Percentiles rank a stretch among this genome's conserved stretches.
Evolutionary conservation across 495 filamentous ascomycete species (phyloP).

Genomic region (Schizothecium vesticola): DNA sequence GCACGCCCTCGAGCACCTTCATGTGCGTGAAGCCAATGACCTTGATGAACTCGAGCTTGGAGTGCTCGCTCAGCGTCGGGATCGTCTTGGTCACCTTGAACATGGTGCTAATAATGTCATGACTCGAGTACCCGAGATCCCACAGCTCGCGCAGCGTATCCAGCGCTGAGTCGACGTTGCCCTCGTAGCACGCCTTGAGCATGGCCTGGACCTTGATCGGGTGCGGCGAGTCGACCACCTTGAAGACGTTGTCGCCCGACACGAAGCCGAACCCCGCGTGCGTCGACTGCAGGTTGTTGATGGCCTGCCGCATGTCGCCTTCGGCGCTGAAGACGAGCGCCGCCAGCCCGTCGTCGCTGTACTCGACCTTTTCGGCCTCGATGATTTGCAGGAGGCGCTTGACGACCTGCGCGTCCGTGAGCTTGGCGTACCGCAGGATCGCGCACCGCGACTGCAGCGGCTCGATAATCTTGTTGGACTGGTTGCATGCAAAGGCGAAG

Average conservation of each 20-base stretch:
- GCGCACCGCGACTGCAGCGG: conserved; percentile 94
- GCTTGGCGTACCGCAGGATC: conserved; percentile 86
- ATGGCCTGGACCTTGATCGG: conserved; percentile 98
- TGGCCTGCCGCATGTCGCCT: conserved; percentile 98
- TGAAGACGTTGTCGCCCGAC: conserved; percentile 96
- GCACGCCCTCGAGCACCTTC: conserved; percentile 94
- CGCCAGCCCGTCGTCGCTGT: conserved; percentile 89
- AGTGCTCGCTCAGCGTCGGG: conserved; percentile 80
- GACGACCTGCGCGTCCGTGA: conserved; percentile 90
- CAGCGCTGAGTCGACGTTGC: conserved; percentile 79
- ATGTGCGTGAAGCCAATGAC: conserved; percentile 99
- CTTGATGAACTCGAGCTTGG: conserved; percentile 91
- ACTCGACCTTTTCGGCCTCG: conserved; percentile 78
- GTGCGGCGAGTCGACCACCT: conserved; percentile 93
- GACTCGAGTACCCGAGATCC: conserved; percentile 87
- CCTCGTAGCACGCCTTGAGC: conserved; percentile 93
- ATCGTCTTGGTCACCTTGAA: conserved; percentile 97
- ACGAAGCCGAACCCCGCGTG: conserved; percentile 95
- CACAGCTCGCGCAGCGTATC: conserved; percentile 88
- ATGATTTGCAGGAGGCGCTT: conserved; percentile 87
- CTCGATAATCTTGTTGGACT: conserved; percentile 99
- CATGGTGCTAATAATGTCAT: conserved; percentile 99
- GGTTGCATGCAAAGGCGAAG: conserved; percentile 98
- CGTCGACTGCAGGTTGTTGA: conserved; percentile 98
- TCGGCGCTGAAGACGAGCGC: conserved; percentile 95